phyloP scores from a whole-genome alignment of 192 early-diverging fungal species.

The Coemansia pectinata region DNA sequence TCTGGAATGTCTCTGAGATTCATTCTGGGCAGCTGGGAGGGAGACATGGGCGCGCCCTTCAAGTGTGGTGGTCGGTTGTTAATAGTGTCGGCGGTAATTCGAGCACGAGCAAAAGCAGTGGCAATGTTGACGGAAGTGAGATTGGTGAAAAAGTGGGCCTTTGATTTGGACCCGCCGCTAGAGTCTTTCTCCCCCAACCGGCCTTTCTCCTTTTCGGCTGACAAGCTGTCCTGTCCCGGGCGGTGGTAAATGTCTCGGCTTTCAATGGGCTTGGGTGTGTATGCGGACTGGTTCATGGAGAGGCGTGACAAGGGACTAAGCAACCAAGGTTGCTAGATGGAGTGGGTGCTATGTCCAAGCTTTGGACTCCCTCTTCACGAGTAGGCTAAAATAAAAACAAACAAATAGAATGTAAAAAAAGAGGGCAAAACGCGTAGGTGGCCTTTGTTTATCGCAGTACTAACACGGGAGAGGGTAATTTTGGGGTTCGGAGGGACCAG shows the following conservation, averaged over 20 bases:
- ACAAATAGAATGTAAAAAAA: background rate
- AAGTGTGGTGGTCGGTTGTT: constrained; percentile 40
- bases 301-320: background rate
- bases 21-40: constrained; percentile 47
- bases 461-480: background rate
- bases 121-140: constrained; percentile 56
- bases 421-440: background rate
- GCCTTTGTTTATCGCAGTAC: background rate
- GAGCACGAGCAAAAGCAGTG: constrained; percentile 53
- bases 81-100: constrained; percentile 51
- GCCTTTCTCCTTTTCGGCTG: constrained; percentile 40
- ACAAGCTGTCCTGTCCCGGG: constrained; percentile 45
- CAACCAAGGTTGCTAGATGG: background rate
- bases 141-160: constrained; percentile 36
- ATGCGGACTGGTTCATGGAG: constrained; percentile 32
- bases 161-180: constrained; percentile 4
- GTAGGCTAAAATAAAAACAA: background rate
- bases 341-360: background rate
- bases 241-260: constrained; percentile 50
- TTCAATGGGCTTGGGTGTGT: constrained; percentile 33
- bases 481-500: background rate
- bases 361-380: background rate
- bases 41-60: constrained; percentile 51
- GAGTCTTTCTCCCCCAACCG: constrained; percentile 11
- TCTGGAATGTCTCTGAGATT: constrained; percentile 26